Evolutionary conservation across 2,329 filamentous ascomycete species (phyloP).

Genomic region (Venturia pyrina): DNA sequence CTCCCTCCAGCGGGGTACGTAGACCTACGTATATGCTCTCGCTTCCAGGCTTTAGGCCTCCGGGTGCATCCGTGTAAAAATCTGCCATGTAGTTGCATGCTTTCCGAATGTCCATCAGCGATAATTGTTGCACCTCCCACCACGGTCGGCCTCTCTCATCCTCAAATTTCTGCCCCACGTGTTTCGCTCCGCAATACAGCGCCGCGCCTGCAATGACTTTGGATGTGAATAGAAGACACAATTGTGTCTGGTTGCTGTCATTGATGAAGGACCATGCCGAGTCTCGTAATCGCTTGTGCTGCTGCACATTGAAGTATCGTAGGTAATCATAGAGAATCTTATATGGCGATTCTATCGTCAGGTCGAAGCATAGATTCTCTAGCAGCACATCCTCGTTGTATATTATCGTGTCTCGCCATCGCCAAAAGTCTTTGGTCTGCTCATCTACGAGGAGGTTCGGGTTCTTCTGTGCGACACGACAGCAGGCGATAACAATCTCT

Average conservation of each 20-base stretch:
- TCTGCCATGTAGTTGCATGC: slow-evolving; percentile 68
- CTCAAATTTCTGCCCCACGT: slow-evolving; percentile 60
- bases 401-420: slow-evolving; percentile 89
- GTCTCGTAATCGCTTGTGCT: slow-evolving; percentile 75
- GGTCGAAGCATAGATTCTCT: slow-evolving; percentile 85
- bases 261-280: slow-evolving; percentile 91
- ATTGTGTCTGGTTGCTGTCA: slow-evolving; percentile 72
- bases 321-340: slow-evolving; percentile 74
- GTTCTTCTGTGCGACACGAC: slow-evolving; percentile 91
- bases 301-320: slow-evolving; percentile 59
- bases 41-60: slow-evolving; percentile 20
- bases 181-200: slow-evolving; percentile 75
- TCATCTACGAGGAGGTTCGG: slow-evolving; percentile 83
- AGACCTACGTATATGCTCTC: slow-evolving; percentile 39
- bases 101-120: slow-evolving; percentile 57
- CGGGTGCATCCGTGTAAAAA: slow-evolving; percentile 33
- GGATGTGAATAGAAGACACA: slow-evolving; percentile 72
- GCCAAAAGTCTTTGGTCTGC: slow-evolving; percentile 97
- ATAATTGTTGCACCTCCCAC: slow-evolving; percentile 73
- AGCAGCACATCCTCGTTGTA: slow-evolving; percentile 88
- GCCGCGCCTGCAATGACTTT: slow-evolving; percentile 75
- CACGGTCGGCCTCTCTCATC: slow-evolving; percentile 72
- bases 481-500: slow-evolving; percentile 86
- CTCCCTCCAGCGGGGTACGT: slow-evolving; percentile 26
- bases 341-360: slow-evolving; percentile 84